Evolutionary conservation across 2,329 filamentous ascomycete species (phyloP).

Genomic region (Thelonectria rubi): DNA sequence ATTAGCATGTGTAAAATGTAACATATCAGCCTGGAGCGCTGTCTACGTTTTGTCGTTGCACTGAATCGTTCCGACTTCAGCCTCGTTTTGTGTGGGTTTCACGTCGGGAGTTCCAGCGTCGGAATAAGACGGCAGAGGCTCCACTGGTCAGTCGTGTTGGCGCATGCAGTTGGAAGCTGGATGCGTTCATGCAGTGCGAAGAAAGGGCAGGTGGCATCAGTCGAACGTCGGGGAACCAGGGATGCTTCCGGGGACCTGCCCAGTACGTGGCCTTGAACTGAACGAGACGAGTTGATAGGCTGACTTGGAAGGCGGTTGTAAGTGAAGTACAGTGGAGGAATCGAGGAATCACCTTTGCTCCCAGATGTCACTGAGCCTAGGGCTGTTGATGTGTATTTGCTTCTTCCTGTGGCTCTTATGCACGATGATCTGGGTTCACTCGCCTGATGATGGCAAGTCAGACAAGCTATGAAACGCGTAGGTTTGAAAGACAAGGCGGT

Average conservation of each 20-base stretch:
- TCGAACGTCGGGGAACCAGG: conserved; percentile 21
- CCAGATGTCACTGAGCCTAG: neutral
- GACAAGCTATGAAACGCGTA: neutral
- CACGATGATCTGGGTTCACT: neutral
- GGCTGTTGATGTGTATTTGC: neutral
- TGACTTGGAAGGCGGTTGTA: neutral
- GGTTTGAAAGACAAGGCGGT: no score
- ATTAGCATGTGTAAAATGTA: conserved; percentile 45
- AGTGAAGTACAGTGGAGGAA: neutral
- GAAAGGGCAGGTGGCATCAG: conserved; percentile 4
- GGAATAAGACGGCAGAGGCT: conserved; percentile 10
- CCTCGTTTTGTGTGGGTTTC: neutral
- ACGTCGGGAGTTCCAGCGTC: neutral
- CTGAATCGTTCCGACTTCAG: conserved; percentile 5
- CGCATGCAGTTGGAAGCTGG: conserved; percentile 1
- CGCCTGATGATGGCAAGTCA: neutral
- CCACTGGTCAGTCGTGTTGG: neutral
- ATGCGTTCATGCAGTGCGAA: conserved; percentile 28
- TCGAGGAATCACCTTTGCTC: no score
- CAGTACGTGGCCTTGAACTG: neutral
- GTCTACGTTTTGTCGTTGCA: conserved; percentile 18
- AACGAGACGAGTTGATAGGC: neutral
- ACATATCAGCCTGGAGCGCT: conserved; percentile 42
- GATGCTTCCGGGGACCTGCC: conserved; percentile 25
- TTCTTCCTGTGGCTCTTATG: neutral